phyloP scores from a whole-genome alignment of 108 stramenopile genomes.

The Cylindrotheca fusiformis region DNA sequence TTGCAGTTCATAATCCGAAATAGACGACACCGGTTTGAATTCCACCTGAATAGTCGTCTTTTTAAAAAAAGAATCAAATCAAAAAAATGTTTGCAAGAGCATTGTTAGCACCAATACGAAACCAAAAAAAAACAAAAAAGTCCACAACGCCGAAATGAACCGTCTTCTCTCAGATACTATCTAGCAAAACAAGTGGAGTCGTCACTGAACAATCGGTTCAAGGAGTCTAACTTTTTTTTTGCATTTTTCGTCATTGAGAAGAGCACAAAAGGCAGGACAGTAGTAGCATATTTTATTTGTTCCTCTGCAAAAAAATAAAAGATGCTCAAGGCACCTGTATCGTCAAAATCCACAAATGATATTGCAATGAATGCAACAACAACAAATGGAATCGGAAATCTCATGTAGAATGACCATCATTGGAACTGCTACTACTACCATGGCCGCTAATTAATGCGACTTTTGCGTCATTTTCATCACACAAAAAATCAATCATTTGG shows the following conservation, averaged over 20 bases:
- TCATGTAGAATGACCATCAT: slow-evolving; percentile 57
- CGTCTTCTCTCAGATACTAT: slow-evolving; percentile 66
- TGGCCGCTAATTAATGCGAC: too few relatives aligned
- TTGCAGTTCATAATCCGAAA: slow-evolving; percentile 37
- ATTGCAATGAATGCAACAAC: not conserved
- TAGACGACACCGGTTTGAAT: slow-evolving; percentile 33
- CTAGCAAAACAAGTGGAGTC: slow-evolving; percentile 38
- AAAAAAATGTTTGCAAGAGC: not conserved
- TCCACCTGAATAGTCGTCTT: slow-evolving; percentile 43
- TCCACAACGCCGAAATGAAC: too few relatives aligned
- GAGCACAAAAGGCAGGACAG: not conserved
- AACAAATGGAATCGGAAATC: slow-evolving; percentile 32
- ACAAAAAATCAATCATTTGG: not conserved
- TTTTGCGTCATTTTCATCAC: too few relatives aligned
- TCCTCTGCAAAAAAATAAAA: not conserved
- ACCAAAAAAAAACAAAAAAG: too few relatives aligned
- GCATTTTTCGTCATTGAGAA: slow-evolving; percentile 28
- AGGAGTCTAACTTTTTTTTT: slow-evolving; percentile 40
- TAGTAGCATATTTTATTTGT: not conserved
- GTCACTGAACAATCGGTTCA: slow-evolving; percentile 27
- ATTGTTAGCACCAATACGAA: not conserved
- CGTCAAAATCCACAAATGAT: not conserved
- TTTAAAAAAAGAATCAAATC: not conserved
- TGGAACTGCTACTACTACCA: too few relatives aligned
- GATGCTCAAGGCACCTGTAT: not conserved